A percentile compares a stretch with the other conserved stretches of the same genome.
phyloP scores from a whole-genome alignment of 2,329 filamentous ascomycete species.

The Immersiporthe knoxdaviesiana region DNA sequence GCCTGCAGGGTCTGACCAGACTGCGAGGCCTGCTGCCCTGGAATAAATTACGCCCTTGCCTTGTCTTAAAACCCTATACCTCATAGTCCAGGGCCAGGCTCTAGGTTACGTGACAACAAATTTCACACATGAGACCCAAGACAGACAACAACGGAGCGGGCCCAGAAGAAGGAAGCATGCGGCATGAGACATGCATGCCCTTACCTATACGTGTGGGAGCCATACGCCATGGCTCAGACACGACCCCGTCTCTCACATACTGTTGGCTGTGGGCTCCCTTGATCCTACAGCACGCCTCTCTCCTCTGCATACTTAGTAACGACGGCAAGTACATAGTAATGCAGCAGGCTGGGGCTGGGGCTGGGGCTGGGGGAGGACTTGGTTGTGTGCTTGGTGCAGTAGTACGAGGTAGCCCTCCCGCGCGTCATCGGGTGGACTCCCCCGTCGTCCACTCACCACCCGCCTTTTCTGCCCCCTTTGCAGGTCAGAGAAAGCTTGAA shows the following conservation, averaged over 20 bases:
- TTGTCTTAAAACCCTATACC: not conserved
- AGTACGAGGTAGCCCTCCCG: constrained; percentile 13
- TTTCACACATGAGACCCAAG: not conserved
- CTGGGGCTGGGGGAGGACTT: constrained; percentile 2
- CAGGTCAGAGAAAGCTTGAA: constrained; percentile 1
- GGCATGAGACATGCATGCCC: not conserved
- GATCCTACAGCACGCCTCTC: constrained; percentile 12
- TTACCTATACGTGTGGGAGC: not conserved
- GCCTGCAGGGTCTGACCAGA: not conserved
- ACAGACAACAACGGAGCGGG: not conserved
- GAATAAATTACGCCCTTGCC: not conserved
- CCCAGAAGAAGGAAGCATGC: not conserved
- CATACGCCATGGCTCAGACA: not conserved
- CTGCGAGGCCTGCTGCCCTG: not conserved
- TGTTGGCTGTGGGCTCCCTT: constrained; percentile 12
- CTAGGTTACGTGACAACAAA: not conserved
- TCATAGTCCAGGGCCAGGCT: not conserved
- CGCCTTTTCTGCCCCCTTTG: not conserved
- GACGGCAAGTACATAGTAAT: constrained; percentile 15
- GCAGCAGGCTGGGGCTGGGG: constrained; percentile 14
- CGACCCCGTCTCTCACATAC: not conserved
- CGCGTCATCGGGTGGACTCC: constrained; percentile 28
- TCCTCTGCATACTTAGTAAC: constrained; percentile 10
- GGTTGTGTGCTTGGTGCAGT: not conserved
- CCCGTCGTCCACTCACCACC: constrained; percentile 5